A percentile compares a stretch with the other conserved stretches of the same genome.
These are phyloP conservation scores for Mucor mucedo DNA, from an alignment of 371 early-diverging fungal genomes.

Conservation along the genomic window DNA sequence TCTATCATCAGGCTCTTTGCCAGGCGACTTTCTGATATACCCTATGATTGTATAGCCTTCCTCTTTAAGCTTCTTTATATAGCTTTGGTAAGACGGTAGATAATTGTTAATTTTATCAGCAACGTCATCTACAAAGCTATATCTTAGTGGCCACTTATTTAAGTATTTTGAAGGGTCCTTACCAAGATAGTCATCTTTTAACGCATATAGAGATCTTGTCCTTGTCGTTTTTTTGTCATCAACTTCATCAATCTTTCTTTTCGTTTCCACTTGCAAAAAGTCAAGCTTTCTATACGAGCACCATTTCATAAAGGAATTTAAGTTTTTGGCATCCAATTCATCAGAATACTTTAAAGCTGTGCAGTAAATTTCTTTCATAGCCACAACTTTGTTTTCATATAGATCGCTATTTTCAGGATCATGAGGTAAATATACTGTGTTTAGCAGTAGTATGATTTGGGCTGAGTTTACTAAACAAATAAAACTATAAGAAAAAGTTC, in stretches of 20 bases:
- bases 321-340: no score
- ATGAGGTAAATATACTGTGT: neutral
- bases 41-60: slow-evolving; percentile 11
- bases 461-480: neutral
- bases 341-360: no score
- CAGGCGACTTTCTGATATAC: slow-evolving; percentile 14
- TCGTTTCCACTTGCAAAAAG: slow-evolving; percentile 12
- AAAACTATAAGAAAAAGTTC: slow-evolving; percentile 1
- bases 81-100: slow-evolving; percentile 2
- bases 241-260: slow-evolving; percentile 5
- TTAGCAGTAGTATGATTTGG: neutral
- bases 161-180: slow-evolving; percentile 6
- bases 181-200: slow-evolving; percentile 16
- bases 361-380: no score
- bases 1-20: slow-evolving; percentile 5
- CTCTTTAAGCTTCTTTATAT: slow-evolving; percentile 11
- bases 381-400: no score
- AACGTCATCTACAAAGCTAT: slow-evolving; percentile 11
- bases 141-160: slow-evolving; percentile 8
- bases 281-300: slow-evolving; percentile 10
- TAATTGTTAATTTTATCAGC: neutral
- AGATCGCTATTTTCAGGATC: no score
- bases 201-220: slow-evolving; percentile 15
- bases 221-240: slow-evolving; percentile 4
- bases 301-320: slow-evolving; percentile 3